A percentile compares a stretch with the other conserved stretches of the same genome.
phyloP scores from a whole-genome alignment of 768 basidiomycete genomes.

The Tephrocybe sp. region DNA sequence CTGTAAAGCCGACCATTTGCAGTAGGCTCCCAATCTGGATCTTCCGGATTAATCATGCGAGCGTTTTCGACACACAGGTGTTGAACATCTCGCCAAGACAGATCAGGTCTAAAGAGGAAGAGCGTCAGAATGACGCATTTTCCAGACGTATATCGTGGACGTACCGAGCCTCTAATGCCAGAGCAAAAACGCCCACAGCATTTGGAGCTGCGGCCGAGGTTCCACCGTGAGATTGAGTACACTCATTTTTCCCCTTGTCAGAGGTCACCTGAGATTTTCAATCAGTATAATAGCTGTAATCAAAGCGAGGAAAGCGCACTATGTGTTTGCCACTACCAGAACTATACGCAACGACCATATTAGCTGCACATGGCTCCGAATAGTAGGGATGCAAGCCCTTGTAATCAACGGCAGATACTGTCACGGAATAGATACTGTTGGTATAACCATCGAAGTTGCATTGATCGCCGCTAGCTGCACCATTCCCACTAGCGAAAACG shows the following conservation, averaged over 20 bases:
- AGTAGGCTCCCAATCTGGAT: constrained; percentile 92
- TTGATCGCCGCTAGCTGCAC: constrained; percentile 86
- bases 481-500: constrained; percentile 97
- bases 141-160: constrained; percentile 12
- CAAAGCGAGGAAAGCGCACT: constrained; percentile 45
- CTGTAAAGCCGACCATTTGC: constrained; percentile 59
- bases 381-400: constrained; percentile 95
- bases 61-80: constrained; percentile 81
- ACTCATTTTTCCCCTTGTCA: constrained; percentile 82
- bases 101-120: constrained; percentile 64
- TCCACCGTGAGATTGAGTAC: constrained; percentile 84
- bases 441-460: constrained; percentile 99
- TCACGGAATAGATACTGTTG: constrained; percentile 94
- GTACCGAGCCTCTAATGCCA: constrained; percentile 85
- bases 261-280: constrained; percentile 73
- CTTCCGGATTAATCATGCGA: constrained; percentile 76
- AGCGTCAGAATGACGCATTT: constrained; percentile 5
- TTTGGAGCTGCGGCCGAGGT: constrained; percentile 98
- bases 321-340: constrained; percentile 94
- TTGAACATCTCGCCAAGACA: constrained; percentile 96
- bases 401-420: constrained; percentile 92
- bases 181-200: constrained; percentile 89
- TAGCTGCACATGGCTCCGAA: constrained; percentile 96
- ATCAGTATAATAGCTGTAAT: constrained; percentile 5
- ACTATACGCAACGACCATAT: constrained; percentile 94